Conservation (phyloP, 2,329 filamentous ascomycete species). For the Arthrobotrys sphaeroides region DNA sequence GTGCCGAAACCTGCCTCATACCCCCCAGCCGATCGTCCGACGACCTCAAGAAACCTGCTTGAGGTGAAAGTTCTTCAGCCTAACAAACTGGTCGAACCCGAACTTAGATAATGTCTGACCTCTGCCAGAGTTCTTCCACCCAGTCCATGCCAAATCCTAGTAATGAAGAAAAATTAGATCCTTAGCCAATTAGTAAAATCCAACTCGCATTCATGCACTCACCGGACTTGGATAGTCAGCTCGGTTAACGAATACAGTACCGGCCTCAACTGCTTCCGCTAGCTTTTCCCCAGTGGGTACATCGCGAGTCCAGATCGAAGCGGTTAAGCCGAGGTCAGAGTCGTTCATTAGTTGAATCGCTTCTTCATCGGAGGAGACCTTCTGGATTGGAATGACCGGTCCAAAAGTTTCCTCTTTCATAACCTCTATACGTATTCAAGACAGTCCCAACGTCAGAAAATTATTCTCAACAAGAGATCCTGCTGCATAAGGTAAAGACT, state of each 20-base stretch:
- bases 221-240: slow-evolving; percentile 92
- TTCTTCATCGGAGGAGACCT: slow-evolving; percentile 81
- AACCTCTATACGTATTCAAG: slow-evolving; percentile 71
- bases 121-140: slow-evolving; percentile 96
- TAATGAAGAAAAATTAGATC: slow-evolving; percentile 57
- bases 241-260: slow-evolving; percentile 95
- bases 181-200: slow-evolving; percentile 47
- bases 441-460: not conserved
- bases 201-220: slow-evolving; percentile 63
- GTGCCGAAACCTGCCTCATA: not conserved
- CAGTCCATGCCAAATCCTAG: slow-evolving; percentile 93
- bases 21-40: not conserved
- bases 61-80: slow-evolving; percentile 93
- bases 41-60: slow-evolving; percentile 71
- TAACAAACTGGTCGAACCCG: slow-evolving; percentile 94
- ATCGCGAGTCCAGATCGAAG: slow-evolving; percentile 98
- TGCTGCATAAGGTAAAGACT: not conserved
- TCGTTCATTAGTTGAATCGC: slow-evolving; percentile 91
- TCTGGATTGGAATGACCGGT: slow-evolving; percentile 88
- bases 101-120: slow-evolving; percentile 88
- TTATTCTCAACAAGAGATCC: not conserved
- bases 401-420: slow-evolving; percentile 97
- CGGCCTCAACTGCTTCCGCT: slow-evolving; percentile 83
- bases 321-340: slow-evolving; percentile 90
- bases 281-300: slow-evolving; percentile 77